Evolutionary conservation across 2,329 filamentous ascomycete species (phyloP).

Genomic region (Epichloe aotearoae): DNA sequence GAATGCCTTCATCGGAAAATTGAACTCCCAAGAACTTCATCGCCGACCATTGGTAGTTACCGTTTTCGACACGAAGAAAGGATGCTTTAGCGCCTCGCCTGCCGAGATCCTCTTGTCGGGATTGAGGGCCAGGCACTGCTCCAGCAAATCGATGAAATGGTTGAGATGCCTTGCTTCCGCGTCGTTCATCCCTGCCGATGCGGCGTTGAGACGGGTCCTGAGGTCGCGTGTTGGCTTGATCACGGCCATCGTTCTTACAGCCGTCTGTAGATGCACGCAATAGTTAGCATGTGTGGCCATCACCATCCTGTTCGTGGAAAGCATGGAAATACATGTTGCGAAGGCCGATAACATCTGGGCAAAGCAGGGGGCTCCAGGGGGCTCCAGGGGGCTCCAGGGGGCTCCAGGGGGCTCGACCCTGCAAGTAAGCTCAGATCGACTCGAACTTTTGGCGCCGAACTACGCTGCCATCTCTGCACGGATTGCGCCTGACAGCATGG

Average conservation of each 20-base stretch:
- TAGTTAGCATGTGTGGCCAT: background rate
- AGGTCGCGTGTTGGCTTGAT: slow-evolving; percentile 71
- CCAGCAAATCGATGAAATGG: slow-evolving; percentile 74
- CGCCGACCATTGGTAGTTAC: background rate
- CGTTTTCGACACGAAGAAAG: slow-evolving; percentile 52
- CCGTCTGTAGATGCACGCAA: slow-evolving; percentile 34
- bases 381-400: no score
- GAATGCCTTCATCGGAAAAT: background rate
- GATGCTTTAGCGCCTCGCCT: slow-evolving; percentile 73
- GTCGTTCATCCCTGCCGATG: slow-evolving; percentile 60
- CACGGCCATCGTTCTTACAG: slow-evolving; percentile 52
- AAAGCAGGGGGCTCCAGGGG: background rate
- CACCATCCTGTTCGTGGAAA: background rate
- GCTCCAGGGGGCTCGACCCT: no score
- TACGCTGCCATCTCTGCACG: background rate
- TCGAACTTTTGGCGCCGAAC: slow-evolving; percentile 3
- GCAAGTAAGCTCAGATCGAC: background rate
- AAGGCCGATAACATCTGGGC: background rate
- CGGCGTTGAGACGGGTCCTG: slow-evolving; percentile 64
- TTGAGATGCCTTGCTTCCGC: slow-evolving; percentile 65
- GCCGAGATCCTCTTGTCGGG: slow-evolving; percentile 87
- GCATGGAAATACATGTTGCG: background rate
- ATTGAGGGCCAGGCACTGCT: slow-evolving; percentile 78
- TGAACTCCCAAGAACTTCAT: background rate
- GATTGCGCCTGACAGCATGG: background rate